Percentiles rank a stretch among this genome's conserved stretches.
These are phyloP conservation scores for Catunica adiposa DNA, from an alignment of 2,329 filamentous ascomycete species.

Conservation along the genomic window DNA sequence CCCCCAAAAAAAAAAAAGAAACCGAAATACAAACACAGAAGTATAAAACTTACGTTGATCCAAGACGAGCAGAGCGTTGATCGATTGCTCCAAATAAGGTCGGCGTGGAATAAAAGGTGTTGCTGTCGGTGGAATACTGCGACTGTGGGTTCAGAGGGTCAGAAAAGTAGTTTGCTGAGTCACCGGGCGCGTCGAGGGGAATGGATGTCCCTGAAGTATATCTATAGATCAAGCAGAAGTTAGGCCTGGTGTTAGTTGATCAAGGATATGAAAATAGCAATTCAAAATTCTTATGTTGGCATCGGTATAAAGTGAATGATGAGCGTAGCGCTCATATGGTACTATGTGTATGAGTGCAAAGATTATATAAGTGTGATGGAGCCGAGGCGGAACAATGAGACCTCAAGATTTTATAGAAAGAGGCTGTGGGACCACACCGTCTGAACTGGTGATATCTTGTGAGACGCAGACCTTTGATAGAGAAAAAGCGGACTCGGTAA, in stretches of 20 bases:
- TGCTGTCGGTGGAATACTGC: slow-evolving; percentile 33
- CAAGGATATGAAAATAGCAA: background rate
- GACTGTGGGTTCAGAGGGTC: slow-evolving; percentile 30
- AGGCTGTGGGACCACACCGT: too few relatives aligned
- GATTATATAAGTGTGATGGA: too few relatives aligned
- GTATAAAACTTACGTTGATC: slow-evolving; percentile 31
- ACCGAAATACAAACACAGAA: background rate
- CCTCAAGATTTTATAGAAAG: too few relatives aligned
- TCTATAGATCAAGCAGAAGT: slow-evolving; percentile 22
- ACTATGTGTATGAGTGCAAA: too few relatives aligned
- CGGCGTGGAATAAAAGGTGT: slow-evolving; percentile 32
- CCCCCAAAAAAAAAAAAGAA: background rate
- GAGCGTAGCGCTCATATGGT: too few relatives aligned
- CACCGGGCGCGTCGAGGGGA: slow-evolving; percentile 32
- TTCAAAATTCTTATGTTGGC: too few relatives aligned
- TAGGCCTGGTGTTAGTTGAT: background rate
- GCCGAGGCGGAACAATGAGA: too few relatives aligned
- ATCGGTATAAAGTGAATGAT: too few relatives aligned
- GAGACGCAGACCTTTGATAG: too few relatives aligned
- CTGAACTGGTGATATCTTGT: too few relatives aligned
- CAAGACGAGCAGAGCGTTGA: slow-evolving; percentile 33
- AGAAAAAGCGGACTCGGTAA: too few relatives aligned
- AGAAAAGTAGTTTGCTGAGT: slow-evolving; percentile 32
- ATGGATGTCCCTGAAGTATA: slow-evolving; percentile 39
- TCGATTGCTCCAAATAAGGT: slow-evolving; percentile 34